phyloP scores from a whole-genome alignment of 2,329 filamentous ascomycete genomes.

The Paraconiothyrium sp. region DNA sequence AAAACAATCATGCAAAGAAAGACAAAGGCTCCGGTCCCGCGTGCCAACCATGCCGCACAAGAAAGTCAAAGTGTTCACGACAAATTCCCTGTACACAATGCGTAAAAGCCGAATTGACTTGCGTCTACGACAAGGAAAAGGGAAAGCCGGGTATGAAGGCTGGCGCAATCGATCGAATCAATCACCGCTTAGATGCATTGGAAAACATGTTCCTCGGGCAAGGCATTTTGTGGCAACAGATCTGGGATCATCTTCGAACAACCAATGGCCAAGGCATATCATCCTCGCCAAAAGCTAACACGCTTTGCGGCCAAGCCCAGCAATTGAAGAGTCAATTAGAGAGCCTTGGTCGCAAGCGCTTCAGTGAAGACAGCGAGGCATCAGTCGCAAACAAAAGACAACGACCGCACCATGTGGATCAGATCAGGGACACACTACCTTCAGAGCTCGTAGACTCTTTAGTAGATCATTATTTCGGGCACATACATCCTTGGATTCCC shows the following conservation, averaged over 20 bases:
- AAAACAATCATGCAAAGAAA: not conserved
- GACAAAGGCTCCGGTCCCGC: constrained; percentile 18
- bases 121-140: constrained; percentile 45
- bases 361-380: constrained; percentile 27
- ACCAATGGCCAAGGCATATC: not conserved
- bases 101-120: constrained; percentile 37
- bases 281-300: not conserved
- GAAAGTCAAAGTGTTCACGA: constrained; percentile 58
- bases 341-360: constrained; percentile 30
- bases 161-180: constrained; percentile 46
- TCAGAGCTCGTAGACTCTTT: constrained; percentile 34
- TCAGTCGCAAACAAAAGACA: constrained; percentile 1
- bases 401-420: not conserved
- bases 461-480: constrained; percentile 43
- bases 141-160: constrained; percentile 43
- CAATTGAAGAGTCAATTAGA: constrained; percentile 25
- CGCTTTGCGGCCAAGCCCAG: constrained; percentile 9
- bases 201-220: constrained; percentile 30
- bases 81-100: constrained; percentile 57
- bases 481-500: constrained; percentile 48
- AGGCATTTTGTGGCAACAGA: constrained; percentile 27
- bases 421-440: constrained; percentile 17
- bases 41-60: constrained; percentile 58
- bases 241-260: constrained; percentile 24
- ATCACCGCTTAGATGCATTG: constrained; percentile 36